Conservation (phyloP, 2,329 filamentous ascomycete genomes). For the Pseudocercospora cruenta region DNA sequence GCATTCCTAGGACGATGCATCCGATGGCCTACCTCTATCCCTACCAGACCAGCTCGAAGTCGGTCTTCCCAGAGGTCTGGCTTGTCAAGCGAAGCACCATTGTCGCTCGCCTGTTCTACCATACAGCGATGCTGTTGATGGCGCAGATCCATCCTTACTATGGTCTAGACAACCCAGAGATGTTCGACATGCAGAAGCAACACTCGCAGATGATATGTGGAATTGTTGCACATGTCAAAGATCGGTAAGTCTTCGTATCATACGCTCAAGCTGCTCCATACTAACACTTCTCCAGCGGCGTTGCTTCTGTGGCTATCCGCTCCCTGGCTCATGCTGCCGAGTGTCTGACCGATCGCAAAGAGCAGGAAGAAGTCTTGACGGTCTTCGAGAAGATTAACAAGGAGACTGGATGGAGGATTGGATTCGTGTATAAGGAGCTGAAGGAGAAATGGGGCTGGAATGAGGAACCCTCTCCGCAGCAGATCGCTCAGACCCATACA, state of each 20-base stretch:
- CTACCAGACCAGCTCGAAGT: constrained; percentile 68
- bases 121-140: constrained; percentile 80
- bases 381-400: constrained; percentile 76
- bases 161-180: constrained; percentile 64
- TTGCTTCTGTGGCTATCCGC: constrained; percentile 77
- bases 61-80: constrained; percentile 86
- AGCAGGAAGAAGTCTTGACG: constrained; percentile 78
- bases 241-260: constrained; percentile 55
- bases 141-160: constrained; percentile 75
- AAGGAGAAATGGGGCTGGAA: constrained; percentile 79
- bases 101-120: constrained; percentile 83
- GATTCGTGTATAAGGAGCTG: constrained; percentile 71
- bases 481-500: constrained; percentile 42
- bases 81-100: constrained; percentile 81
- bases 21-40: constrained; percentile 77
- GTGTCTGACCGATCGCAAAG: constrained; percentile 66
- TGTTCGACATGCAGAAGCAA: constrained; percentile 69
- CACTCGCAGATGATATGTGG: constrained; percentile 88
- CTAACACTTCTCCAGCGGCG: constrained; percentile 54
- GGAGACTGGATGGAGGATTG: constrained; percentile 78
- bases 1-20: constrained; percentile 82
- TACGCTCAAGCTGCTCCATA: background rate
- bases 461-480: constrained; percentile 46
- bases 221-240: constrained; percentile 82
- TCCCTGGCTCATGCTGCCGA: constrained; percentile 78